Percentiles rank a stretch among this genome's conserved stretches.
These are phyloP conservation scores for Heliamphora pulchella DNA, from an alignment of 179 eudicot genomes.

Conservation along the genomic window DNA sequence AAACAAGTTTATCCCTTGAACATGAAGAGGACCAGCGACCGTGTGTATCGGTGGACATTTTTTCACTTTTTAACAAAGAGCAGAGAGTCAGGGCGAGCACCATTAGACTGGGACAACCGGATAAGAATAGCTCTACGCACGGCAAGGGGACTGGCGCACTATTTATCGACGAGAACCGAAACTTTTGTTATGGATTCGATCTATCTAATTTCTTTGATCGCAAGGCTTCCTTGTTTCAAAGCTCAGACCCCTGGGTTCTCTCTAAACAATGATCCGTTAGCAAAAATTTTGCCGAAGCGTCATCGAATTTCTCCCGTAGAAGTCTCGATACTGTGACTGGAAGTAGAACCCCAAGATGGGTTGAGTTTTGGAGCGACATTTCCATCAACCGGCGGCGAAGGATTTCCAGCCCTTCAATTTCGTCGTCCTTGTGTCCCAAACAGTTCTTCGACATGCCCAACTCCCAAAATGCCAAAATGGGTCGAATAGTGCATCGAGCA, in stretches of 20 bases:
- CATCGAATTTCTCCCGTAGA: conserved; percentile 36
- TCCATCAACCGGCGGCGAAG: conserved; percentile 47
- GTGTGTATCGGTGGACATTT: background rate
- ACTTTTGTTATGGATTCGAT: conserved; percentile 73
- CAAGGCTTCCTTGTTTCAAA: conserved; percentile 31
- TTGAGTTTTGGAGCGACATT: conserved; percentile 92
- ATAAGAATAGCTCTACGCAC: conserved; percentile 61
- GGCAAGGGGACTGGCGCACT: conserved; percentile 57
- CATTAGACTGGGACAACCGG: conserved; percentile 78
- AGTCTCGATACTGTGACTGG: conserved; percentile 35
- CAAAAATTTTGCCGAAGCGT: conserved; percentile 25
- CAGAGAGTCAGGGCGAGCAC: conserved; percentile 78
- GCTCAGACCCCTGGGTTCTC: conserved; percentile 15
- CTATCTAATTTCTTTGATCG: conserved; percentile 70
- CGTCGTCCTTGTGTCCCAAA: conserved; percentile 56
- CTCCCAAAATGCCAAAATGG: conserved; percentile 49
- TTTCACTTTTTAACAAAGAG: conserved; percentile 39
- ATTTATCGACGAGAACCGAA: conserved; percentile 69
- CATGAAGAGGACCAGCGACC: background rate
- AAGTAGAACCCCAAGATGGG: conserved; percentile 59
- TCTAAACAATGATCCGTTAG: conserved; percentile 36
- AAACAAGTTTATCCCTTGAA: too few species aligned
- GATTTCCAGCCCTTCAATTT: conserved; percentile 42
- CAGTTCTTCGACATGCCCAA: conserved; percentile 48
- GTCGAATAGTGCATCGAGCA: conserved; percentile 47